Base-by-base conservation (phyloP, 345 rosid species). In the Salix caprea region DNA sequence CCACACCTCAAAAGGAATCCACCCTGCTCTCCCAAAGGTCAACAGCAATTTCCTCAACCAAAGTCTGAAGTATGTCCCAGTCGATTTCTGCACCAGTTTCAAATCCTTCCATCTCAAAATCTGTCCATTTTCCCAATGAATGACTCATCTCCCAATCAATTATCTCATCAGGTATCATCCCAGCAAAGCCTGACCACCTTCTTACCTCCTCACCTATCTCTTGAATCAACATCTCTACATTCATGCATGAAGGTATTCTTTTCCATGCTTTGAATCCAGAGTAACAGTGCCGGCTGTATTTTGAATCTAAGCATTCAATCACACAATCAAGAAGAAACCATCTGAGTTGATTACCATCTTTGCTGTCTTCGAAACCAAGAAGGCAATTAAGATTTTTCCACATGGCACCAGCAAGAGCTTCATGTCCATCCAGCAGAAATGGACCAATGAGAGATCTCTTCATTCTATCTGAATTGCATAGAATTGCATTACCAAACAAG, bases 111-210 rank as follows among this genome's bases (percentile, higher is more conserved):
- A 86, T 78, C 28, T 89, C 94, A 46, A 91, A 86, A 76, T 91
- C 91, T 13, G 83, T 77, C 98, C 94, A 94, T 79, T 89, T 92
- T 64, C 91, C 95, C 56, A 89, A 78, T 15, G 86, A 82, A 54
- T 85, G 83, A 73, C 91, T 81, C 89, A 88, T 89, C 75, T 92
- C 96, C 67, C 84, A 84, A 36, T 84, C 84, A 21, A 90, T 78
- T n/a, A 91, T 73, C 67, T 93, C 94, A 48, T 96, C 94, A 2
- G 83, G 81, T 56, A 71, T 76, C 89, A 85, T 80, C 76, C 85
- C 76, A 65, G 81, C 78, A 67, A 88, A 71, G 52, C 34, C 69
- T 23, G 81, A 83, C 98, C 99, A 96, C 72, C 78, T 89, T 70
- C 86, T 86, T 64, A 92, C 80, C 76, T 89, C 94, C 64, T 78